A percentile compares a stretch with the other conserved stretches of the same genome.
Evolutionary conservation across 805 yeast species (phyloP).

Genomic region (Deakozyma indianensis): DNA sequence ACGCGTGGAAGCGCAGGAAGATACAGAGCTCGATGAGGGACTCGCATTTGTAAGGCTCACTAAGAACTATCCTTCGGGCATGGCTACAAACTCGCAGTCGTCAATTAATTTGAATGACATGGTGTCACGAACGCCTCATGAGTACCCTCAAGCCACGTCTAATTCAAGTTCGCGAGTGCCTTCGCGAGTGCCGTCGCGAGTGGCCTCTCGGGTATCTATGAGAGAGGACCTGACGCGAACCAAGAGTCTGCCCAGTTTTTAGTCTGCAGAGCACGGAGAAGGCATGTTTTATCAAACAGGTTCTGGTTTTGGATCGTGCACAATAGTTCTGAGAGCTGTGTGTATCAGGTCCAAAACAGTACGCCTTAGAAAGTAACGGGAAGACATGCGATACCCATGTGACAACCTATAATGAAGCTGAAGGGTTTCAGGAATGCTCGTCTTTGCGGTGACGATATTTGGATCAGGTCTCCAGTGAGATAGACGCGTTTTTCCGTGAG

Average conservation of each 20-base stretch:
- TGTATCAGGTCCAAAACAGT: too few relatives aligned
- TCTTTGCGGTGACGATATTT: too few relatives aligned
- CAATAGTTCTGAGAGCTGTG: too few relatives aligned
- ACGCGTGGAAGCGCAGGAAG: background rate
- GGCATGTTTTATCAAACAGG: too few relatives aligned
- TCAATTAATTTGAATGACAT: background rate
- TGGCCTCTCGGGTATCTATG: conserved; percentile 9
- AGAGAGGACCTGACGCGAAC: conserved; percentile 16
- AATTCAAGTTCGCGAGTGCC: background rate
- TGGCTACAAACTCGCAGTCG: background rate
- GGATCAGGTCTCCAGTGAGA: too few relatives aligned
- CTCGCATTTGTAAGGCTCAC: background rate
- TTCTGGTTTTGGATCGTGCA: too few relatives aligned
- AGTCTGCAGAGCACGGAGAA: too few relatives aligned
- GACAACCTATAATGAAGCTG: too few relatives aligned
- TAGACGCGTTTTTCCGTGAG: too few relatives aligned
- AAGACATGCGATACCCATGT: too few relatives aligned
- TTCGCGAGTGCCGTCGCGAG: conserved; percentile 5
- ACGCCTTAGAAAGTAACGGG: too few relatives aligned
- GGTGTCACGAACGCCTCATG: background rate
- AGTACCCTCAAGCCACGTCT: background rate
- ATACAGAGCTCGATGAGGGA: background rate
- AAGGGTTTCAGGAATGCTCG: too few relatives aligned
- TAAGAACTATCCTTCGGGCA: background rate
- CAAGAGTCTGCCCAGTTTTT: conserved; percentile 32